Evolutionary conservation across 495 filamentous ascomycete genomes (phyloP).

Genomic region (Lophiostoma macrostomum): DNA sequence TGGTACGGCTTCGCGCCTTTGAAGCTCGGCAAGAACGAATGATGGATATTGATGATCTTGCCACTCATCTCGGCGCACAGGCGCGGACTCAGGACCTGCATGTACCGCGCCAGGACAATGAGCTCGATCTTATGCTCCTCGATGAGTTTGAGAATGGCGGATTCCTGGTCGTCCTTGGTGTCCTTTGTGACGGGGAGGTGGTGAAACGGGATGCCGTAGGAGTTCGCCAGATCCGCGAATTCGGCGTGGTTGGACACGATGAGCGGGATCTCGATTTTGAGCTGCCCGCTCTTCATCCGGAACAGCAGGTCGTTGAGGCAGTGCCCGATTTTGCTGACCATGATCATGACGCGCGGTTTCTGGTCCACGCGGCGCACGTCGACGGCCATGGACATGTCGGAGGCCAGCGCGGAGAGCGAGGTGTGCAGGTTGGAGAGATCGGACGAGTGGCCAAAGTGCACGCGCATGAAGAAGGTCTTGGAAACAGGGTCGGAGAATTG

Average conservation of each 20-base stretch:
- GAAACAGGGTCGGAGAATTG: slow-evolving; percentile 68
- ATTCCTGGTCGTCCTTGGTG: slow-evolving; percentile 67
- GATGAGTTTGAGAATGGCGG: slow-evolving; percentile 61
- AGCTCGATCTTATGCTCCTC: slow-evolving; percentile 63
- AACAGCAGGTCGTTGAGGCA: slow-evolving; percentile 79
- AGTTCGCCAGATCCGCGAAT: slow-evolving; percentile 61
- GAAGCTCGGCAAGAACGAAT: slow-evolving; percentile 74
- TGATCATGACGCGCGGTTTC: slow-evolving; percentile 70
- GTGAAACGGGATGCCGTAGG: slow-evolving; percentile 68
- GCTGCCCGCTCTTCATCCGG: slow-evolving; percentile 59
- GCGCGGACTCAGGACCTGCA: slow-evolving; percentile 73
- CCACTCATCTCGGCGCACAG: slow-evolving; percentile 70
- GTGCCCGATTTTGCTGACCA: slow-evolving; percentile 79
- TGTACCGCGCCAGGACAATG: slow-evolving; percentile 75
- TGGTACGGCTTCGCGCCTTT: slow-evolving; percentile 81
- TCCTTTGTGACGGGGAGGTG: slow-evolving; percentile 69
- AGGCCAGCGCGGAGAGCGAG: slow-evolving; percentile 54
- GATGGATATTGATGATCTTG: slow-evolving; percentile 79
- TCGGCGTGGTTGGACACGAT: slow-evolving; percentile 74
- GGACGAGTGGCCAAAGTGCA: slow-evolving; percentile 59
- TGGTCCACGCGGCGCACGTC: slow-evolving; percentile 57
- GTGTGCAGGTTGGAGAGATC: slow-evolving; percentile 46
- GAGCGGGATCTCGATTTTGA: slow-evolving; percentile 65
- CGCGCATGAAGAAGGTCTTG: slow-evolving; percentile 73
- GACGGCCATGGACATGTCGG: slow-evolving; percentile 59